phyloP scores from a whole-genome alignment of 2,329 filamentous ascomycete species.

The Gaeumannomyces tritici region DNA sequence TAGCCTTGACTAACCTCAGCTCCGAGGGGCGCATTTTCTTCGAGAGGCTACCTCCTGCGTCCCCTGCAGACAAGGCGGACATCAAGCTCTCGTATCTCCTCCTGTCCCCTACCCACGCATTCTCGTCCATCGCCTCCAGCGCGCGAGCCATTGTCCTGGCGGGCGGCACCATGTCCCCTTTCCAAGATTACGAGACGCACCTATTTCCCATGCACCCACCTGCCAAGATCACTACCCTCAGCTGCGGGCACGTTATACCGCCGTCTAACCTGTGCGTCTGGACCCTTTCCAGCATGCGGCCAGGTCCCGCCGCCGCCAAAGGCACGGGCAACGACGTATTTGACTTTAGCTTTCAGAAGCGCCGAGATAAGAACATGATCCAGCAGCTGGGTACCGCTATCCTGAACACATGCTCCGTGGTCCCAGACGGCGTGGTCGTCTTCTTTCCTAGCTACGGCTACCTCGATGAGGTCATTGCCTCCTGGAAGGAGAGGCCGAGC shows the following conservation, averaged over 20 bases:
- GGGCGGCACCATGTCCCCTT: conserved; percentile 95
- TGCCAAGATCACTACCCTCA: conserved; percentile 65
- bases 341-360: conserved; percentile 79
- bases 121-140: conserved; percentile 75
- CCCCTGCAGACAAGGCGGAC: conserved; percentile 20
- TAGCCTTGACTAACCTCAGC: conserved; percentile 79
- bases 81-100: conserved; percentile 74
- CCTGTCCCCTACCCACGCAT: conserved; percentile 84
- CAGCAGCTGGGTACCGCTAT: conserved; percentile 65
- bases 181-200: conserved; percentile 79
- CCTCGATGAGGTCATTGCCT: conserved; percentile 60
- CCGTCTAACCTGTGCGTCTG: conserved; percentile 70
- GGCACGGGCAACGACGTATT: conserved; percentile 39
- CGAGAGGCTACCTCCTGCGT: conserved; percentile 29
- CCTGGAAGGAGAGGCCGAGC: conserved; percentile 43
- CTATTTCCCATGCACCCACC: conserved; percentile 67
- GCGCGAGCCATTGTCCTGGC: conserved; percentile 83
- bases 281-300: conserved; percentile 45
- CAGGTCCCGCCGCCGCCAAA: conserved; percentile 13
- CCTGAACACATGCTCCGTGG: conserved; percentile 58
- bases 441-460: conserved; percentile 97
- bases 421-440: conserved; percentile 83
- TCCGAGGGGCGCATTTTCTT: conserved; percentile 59
- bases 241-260: conserved; percentile 92
- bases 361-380: conserved; percentile 61